Conservation (phyloP, 2,329 filamentous ascomycete genomes). For the Cordyceps militaris region DNA sequence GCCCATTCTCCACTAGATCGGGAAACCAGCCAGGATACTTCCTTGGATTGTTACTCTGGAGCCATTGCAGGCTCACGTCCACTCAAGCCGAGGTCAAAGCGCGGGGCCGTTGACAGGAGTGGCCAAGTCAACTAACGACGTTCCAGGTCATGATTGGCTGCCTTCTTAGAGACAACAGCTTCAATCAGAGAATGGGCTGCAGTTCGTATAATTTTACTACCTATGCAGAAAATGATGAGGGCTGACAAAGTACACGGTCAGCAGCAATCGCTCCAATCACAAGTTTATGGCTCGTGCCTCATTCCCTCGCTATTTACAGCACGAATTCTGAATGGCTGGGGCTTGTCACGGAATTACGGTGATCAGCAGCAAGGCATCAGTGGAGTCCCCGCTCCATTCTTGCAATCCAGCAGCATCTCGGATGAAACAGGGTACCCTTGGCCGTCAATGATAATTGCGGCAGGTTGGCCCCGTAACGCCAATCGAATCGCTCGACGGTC, state of each 20-base stretch:
- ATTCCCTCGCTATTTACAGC: neutral
- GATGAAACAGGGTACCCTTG: constrained; percentile 6
- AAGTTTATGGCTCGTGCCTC: neutral
- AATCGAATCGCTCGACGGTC: neutral
- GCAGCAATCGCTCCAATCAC: neutral
- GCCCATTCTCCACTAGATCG: neutral
- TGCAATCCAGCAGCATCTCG: neutral
- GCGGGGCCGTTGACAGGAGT: neutral
- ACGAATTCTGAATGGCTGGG: neutral
- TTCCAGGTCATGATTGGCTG: neutral
- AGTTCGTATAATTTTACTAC: too few species aligned
- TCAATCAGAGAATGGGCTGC: neutral
- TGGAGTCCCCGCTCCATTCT: neutral
- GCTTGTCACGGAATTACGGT: neutral
- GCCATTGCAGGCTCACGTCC: neutral
- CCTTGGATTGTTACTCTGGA: neutral
- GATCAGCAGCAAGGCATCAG: constrained; percentile 3
- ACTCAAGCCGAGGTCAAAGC: neutral
- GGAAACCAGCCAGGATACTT: neutral
- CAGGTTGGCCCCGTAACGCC: neutral
- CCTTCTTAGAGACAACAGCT: neutral
- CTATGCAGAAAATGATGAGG: neutral
- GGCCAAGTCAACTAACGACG: neutral
- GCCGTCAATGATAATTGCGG: neutral
- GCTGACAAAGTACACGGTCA: neutral